Conservation (phyloP, 208 protist species). For the Acanthamoeba healyi region DNA sequence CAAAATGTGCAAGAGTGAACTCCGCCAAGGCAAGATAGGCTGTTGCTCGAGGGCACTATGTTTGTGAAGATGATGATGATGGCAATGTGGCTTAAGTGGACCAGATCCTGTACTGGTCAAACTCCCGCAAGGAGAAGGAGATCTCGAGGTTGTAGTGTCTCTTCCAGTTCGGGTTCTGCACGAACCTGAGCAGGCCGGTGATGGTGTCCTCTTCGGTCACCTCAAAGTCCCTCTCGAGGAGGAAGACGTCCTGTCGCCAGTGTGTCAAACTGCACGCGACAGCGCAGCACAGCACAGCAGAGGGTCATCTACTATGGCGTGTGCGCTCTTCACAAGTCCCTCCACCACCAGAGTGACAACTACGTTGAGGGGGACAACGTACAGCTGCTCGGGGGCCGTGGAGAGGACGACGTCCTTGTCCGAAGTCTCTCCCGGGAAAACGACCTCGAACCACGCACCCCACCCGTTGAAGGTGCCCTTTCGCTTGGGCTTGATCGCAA, state of each 20-base stretch:
- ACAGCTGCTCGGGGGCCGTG: conserved; percentile 29
- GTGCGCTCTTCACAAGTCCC: neutral
- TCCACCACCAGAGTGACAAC: neutral
- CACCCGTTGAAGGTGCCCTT: conserved; percentile 49
- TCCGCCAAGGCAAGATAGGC: no score
- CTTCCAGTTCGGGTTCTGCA: conserved; percentile 60
- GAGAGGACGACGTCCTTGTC: conserved; percentile 56
- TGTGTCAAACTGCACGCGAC: conserved; percentile 14
- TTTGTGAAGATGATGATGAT: no score
- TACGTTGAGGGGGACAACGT: neutral
- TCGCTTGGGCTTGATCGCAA: neutral
- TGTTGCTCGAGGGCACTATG: no score
- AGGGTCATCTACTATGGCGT: no score
- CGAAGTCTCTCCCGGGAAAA: conserved; percentile 4
- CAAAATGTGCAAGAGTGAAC: no score
- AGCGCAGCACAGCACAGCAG: neutral
- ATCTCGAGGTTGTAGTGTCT: conserved; percentile 64
- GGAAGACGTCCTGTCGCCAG: conserved; percentile 60
- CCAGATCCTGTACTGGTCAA: conserved; percentile 23
- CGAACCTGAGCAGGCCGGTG: conserved; percentile 22
- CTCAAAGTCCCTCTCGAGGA: conserved; percentile 14
- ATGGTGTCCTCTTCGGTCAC: conserved; percentile 40
- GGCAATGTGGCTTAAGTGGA: conserved; percentile 7
- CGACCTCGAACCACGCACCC: conserved; percentile 46
- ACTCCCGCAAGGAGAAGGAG: conserved; percentile 18